Percentiles rank a stretch among this genome's conserved stretches.
These are phyloP conservation scores for Tilletia indica DNA, from an alignment of 1,284 basidiomycete genomes.

Conservation along the genomic window DNA sequence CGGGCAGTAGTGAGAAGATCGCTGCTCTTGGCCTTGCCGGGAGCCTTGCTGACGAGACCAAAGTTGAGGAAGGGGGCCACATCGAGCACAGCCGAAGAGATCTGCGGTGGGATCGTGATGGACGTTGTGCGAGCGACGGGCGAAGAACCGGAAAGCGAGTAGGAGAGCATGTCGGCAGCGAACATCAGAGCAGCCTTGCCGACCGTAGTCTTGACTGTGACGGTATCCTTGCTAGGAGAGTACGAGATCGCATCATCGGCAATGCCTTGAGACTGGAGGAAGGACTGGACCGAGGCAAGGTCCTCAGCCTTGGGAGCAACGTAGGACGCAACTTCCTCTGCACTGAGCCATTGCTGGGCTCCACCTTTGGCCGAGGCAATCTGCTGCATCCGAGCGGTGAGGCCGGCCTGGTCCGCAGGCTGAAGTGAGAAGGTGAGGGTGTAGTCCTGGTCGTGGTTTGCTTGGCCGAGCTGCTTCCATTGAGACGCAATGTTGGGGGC, in stretches of 20 bases:
- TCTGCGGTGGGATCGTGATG: conserved; percentile 21
- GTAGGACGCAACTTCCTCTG: conserved; percentile 25
- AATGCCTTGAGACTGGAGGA: conserved; percentile 20
- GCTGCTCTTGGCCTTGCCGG: neutral
- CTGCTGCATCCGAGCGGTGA: conserved; percentile 24
- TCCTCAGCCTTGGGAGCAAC: conserved; percentile 18
- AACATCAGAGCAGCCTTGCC: conserved; percentile 22
- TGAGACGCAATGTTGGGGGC: neutral
- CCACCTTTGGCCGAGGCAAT: conserved; percentile 18
- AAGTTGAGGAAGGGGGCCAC: conserved; percentile 23
- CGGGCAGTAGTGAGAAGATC: no score
- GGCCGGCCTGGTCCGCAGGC: conserved; percentile 21
- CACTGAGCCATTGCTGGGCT: conserved; percentile 21
- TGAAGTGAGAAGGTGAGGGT: conserved; percentile 25
- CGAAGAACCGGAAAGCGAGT: neutral
- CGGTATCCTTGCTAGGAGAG: conserved; percentile 10
- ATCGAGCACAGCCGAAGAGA: conserved; percentile 19
- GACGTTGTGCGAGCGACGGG: conserved; percentile 18
- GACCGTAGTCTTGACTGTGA: conserved; percentile 27
- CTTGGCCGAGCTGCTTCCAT: neutral
- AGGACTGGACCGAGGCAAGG: conserved; percentile 18
- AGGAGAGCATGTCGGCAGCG: conserved; percentile 19
- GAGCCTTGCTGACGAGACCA: neutral
- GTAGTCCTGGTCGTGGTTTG: conserved; percentile 1
- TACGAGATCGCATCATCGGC: conserved; percentile 10